Evolutionary conservation across 768 basidiomycete genomes (phyloP).

Genomic region (Termitomyces sp.): DNA sequence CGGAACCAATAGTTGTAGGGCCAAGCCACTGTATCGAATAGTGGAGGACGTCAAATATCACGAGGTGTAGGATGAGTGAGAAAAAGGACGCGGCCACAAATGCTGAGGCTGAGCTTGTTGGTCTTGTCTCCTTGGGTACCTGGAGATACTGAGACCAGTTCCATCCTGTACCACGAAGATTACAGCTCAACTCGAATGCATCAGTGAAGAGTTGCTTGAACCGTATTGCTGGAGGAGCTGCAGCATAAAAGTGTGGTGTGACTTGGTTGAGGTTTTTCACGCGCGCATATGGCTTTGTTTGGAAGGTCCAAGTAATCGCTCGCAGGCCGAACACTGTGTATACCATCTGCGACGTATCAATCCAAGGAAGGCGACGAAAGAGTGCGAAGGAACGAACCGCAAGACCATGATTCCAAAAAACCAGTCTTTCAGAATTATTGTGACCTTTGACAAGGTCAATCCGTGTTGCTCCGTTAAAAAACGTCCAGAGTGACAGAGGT

Average conservation of each 20-base stretch:
- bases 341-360: constrained; percentile 25
- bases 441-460: constrained; percentile 34
- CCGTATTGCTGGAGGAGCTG: constrained; percentile 6
- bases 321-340: constrained; percentile 33
- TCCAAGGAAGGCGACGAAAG: neutral
- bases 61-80: constrained; percentile 27
- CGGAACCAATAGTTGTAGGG: constrained; percentile 35
- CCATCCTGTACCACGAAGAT: constrained; percentile 59
- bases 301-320: constrained; percentile 35
- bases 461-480: constrained; percentile 38
- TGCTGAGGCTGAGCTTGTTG: constrained; percentile 25
- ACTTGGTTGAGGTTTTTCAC: constrained; percentile 11
- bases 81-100: constrained; percentile 32
- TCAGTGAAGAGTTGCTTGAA: constrained; percentile 25
- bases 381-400: constrained; percentile 26
- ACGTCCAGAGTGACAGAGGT: constrained; percentile 40
- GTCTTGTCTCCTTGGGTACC: constrained; percentile 37
- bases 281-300: constrained; percentile 27
- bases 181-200: constrained; percentile 44
- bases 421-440: constrained; percentile 25
- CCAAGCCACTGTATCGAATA: constrained; percentile 41
- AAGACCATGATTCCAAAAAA: constrained; percentile 40
- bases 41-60: constrained; percentile 42
- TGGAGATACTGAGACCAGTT: constrained; percentile 45
- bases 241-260: constrained; percentile 8